A percentile compares a stretch with the other conserved stretches of the same genome.
phyloP scores from a whole-genome alignment of 1,284 basidiomycete species.

The Neolentinus lepideus region DNA sequence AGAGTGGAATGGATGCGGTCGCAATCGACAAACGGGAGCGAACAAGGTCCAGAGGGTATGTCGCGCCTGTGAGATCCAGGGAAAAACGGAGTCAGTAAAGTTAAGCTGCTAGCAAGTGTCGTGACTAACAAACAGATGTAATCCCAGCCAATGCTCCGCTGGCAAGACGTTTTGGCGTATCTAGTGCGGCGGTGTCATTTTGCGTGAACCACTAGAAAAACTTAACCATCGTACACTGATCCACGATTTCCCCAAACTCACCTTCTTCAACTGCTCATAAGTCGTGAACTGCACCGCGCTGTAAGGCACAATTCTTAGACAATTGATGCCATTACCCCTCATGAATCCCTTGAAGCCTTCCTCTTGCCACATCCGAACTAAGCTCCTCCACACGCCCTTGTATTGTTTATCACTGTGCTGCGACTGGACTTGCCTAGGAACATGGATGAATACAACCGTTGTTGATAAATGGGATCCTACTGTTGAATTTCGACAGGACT shows the following conservation, averaged over 20 bases:
- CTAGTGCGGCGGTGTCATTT: conserved; percentile 65
- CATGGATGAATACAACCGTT: neutral
- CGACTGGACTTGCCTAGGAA: conserved; percentile 74
- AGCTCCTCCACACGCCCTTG: conserved; percentile 75
- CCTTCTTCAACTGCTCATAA: conserved; percentile 84
- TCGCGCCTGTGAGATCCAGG: conserved; percentile 51
- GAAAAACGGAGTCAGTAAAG: neutral
- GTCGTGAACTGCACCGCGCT: conserved; percentile 92
- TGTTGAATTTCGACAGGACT: neutral
- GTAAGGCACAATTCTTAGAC: conserved; percentile 39
- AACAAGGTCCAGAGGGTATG: conserved; percentile 91
- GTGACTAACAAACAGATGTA: conserved; percentile 69
- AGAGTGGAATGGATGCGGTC: conserved; percentile 60
- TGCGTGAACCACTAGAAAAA: conserved; percentile 57
- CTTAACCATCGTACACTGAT: conserved; percentile 5
- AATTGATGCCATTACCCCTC: conserved; percentile 91
- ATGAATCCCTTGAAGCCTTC: conserved; percentile 91
- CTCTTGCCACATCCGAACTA: conserved; percentile 86
- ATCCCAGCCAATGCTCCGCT: conserved; percentile 89
- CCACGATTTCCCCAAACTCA: conserved; percentile 19
- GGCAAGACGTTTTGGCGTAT: conserved; percentile 75
- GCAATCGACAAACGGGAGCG: conserved; percentile 91
- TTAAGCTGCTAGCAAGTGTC: neutral
- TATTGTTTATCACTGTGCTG: conserved; percentile 58
- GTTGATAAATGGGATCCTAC: neutral